Conservation (phyloP, 805 yeast species). For the Ogataea kodamae region DNA sequence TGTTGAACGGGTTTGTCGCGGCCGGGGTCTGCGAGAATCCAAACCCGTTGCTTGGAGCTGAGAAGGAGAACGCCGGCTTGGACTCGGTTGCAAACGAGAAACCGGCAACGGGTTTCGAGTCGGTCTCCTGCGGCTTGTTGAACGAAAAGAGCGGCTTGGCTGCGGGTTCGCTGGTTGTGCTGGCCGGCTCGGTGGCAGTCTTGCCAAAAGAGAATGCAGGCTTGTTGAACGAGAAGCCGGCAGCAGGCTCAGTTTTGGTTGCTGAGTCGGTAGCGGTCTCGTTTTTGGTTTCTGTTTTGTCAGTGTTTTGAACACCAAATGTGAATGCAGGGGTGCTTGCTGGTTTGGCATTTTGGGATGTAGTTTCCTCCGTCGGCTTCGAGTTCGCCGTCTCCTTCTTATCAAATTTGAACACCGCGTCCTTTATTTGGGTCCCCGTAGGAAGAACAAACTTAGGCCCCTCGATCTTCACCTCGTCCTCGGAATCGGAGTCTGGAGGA, state of each 20-base stretch:
- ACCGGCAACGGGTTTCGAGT: background rate
- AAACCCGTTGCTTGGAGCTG: conserved; percentile 15
- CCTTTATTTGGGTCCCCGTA: conserved; percentile 35
- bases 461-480: conserved; percentile 61
- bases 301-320: conserved; percentile 2
- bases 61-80: conserved; percentile 30
- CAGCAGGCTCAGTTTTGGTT: conserved; percentile 1
- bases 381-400: conserved; percentile 1
- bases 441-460: conserved; percentile 64
- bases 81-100: too few species aligned
- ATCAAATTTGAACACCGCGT: conserved; percentile 31
- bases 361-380: conserved; percentile 14
- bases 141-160: conserved; percentile 6
- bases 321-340: conserved; percentile 4
- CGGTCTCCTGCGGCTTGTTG: conserved; percentile 6
- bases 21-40: conserved; percentile 9
- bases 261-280: too few species aligned
- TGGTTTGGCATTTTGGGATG: background rate
- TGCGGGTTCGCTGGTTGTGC: conserved; percentile 21
- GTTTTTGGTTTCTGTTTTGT: conserved; percentile 1
- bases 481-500: conserved; percentile 39
- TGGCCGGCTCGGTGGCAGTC: conserved; percentile 14
- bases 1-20: conserved; percentile 18
- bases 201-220: conserved; percentile 9
- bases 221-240: conserved; percentile 12